Conservation (phyloP, 2,329 filamentous ascomycete species). For the Thelonectria blattea region DNA sequence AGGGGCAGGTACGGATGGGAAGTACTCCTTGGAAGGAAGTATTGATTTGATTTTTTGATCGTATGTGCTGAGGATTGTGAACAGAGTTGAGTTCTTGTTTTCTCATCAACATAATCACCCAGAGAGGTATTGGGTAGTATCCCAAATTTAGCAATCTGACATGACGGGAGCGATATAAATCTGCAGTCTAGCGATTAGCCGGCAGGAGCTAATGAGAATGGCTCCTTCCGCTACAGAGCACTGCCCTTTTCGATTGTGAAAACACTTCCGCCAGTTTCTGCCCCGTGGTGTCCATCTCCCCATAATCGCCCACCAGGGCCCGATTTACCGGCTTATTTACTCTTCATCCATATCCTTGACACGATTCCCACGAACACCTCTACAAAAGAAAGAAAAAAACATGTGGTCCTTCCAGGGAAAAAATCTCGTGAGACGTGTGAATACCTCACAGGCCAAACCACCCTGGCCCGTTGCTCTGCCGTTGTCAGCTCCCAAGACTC, state of each 20-base stretch:
- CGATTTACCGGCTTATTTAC: neutral
- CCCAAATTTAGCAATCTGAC: too few relatives aligned
- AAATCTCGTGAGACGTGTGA: neutral
- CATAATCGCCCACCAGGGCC: slow-evolving; percentile 5
- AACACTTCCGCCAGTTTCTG: neutral
- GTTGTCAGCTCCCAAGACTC: neutral
- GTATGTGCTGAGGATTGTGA: too few relatives aligned
- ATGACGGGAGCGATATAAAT: too few relatives aligned
- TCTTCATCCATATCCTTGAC: neutral
- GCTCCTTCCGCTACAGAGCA: neutral
- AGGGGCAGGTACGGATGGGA: too few relatives aligned
- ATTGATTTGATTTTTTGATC: too few relatives aligned
- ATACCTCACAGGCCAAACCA: neutral
- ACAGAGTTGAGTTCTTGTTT: too few relatives aligned
- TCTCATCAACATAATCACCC: too few relatives aligned
- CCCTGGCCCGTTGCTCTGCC: slow-evolving; percentile 4
- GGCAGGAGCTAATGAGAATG: too few relatives aligned
- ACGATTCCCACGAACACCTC: neutral
- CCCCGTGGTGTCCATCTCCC: neutral
- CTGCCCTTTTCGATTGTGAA: neutral
- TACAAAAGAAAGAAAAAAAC: too few relatives aligned
- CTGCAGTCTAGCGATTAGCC: too few relatives aligned
- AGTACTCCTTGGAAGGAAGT: too few relatives aligned
- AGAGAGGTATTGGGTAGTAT: too few relatives aligned
- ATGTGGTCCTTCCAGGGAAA: neutral